phyloP scores from a whole-genome alignment of 225 moss, liverwort and hornwort species.

The Bryum argenteum region DNA sequence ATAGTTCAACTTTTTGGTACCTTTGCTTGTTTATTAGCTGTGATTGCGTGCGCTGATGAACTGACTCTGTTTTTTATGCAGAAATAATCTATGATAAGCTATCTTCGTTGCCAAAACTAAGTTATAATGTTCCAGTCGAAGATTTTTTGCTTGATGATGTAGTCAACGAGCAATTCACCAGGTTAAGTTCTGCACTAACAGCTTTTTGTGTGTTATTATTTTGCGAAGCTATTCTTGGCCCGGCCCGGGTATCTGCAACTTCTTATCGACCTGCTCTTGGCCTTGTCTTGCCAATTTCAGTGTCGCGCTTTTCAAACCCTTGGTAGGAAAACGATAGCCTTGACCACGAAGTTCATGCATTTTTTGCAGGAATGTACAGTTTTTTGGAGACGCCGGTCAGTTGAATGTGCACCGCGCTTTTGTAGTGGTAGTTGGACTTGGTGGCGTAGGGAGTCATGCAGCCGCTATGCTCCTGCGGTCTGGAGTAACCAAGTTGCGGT shows the following conservation, averaged over 20 bases:
- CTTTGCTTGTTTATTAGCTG: not conserved
- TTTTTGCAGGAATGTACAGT: slow-evolving; percentile 80
- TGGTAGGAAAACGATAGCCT: not conserved
- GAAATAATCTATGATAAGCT: slow-evolving; percentile 34
- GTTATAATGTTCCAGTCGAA: slow-evolving; percentile 44
- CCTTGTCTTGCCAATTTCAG: not conserved
- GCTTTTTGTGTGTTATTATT: slow-evolving; percentile 11
- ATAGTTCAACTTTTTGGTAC: too few species aligned
- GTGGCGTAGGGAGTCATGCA: slow-evolving; percentile 99
- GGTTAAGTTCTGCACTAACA: slow-evolving; percentile 12
- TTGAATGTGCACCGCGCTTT: slow-evolving; percentile 87
- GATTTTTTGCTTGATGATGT: slow-evolving; percentile 81
- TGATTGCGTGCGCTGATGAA: slow-evolving; percentile 7
- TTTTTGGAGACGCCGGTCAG: slow-evolving; percentile 93
- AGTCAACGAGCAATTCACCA: slow-evolving; percentile 92
- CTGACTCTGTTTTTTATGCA: slow-evolving; percentile 28
- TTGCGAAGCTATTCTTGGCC: not conserved
- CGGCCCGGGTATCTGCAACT: not conserved
- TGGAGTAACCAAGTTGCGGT: slow-evolving; percentile 89
- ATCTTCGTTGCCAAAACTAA: slow-evolving; percentile 39
- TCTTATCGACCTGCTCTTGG: not conserved
- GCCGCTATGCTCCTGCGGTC: slow-evolving; percentile 94
- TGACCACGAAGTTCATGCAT: slow-evolving; percentile 13
- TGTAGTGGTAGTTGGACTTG: slow-evolving; percentile 92
- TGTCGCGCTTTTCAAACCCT: slow-evolving; percentile 1